A percentile compares a stretch with the other conserved stretches of the same genome.
Evolutionary conservation across 2,329 filamentous ascomycete species (phyloP).

Genomic region (Orbilia brochopaga): DNA sequence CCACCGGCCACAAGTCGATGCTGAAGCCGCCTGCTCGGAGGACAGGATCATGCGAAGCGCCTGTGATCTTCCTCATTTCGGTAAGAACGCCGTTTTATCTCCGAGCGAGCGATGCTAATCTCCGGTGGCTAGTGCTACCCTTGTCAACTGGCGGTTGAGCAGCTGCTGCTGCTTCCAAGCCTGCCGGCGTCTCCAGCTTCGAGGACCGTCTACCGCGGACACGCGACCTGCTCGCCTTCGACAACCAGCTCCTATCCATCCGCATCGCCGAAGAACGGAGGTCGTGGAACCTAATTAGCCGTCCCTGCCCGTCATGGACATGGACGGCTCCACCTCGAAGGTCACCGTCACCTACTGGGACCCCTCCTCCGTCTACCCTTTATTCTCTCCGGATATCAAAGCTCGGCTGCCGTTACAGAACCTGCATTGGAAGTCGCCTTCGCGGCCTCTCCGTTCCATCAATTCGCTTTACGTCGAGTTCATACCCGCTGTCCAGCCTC

Average conservation of each 20-base stretch:
- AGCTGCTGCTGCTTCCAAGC: conserved; percentile 6
- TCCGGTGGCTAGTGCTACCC: conserved; percentile 19
- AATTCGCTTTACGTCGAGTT: conserved; percentile 90
- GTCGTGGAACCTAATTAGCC: background rate
- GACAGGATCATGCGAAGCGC: conserved; percentile 1
- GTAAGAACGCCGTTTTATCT: conserved; percentile 12
- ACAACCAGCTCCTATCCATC: conserved; percentile 5
- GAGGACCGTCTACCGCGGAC: conserved; percentile 16
- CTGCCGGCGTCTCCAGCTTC: conserved; percentile 11
- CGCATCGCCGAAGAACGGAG: background rate
- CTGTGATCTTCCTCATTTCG: background rate
- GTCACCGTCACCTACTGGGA: conserved; percentile 82
- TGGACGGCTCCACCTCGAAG: conserved; percentile 44
- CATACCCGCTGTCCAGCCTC: conserved; percentile 67
- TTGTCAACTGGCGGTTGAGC: conserved; percentile 3
- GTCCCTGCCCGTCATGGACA: conserved; percentile 3
- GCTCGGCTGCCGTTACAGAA: conserved; percentile 84
- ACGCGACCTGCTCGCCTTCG: conserved; percentile 18
- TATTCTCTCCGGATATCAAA: conserved; percentile 77
- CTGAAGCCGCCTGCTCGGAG: conserved; percentile 2
- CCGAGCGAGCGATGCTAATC: conserved; percentile 14
- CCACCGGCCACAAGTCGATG: background rate
- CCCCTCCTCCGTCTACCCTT: conserved; percentile 83
- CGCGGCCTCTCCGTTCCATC: conserved; percentile 88
- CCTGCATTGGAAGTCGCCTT: conserved; percentile 95